A percentile compares a stretch with the other conserved stretches of the same genome.
phyloP scores from a whole-genome alignment of 805 yeast genomes.

The Yarrowia sp. region DNA sequence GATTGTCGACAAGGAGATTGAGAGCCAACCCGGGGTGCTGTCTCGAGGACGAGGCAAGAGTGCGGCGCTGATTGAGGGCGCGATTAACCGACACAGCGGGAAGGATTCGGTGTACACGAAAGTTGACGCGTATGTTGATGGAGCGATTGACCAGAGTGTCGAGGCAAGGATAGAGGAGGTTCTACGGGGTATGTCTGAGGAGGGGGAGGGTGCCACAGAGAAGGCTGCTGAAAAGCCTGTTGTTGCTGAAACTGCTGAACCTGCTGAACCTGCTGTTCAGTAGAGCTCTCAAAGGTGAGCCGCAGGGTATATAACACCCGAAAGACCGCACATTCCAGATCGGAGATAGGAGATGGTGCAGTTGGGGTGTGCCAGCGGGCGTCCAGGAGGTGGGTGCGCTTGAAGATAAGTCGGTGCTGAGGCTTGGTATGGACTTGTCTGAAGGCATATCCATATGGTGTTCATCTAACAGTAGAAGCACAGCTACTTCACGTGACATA shows the following conservation, averaged over 20 bases:
- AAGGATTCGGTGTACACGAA: slow-evolving; percentile 30
- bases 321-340: too few species aligned
- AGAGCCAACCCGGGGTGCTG: slow-evolving; percentile 32
- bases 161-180: slow-evolving; percentile 22
- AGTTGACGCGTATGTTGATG: slow-evolving; percentile 26
- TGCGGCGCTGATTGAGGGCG: slow-evolving; percentile 34
- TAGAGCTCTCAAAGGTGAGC: too few species aligned
- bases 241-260: background rate
- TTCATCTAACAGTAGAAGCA: too few species aligned
- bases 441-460: too few species aligned
- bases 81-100: slow-evolving; percentile 29
- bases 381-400: too few species aligned
- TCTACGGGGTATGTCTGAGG: background rate
- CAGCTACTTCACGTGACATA: too few species aligned
- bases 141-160: slow-evolving; percentile 26
- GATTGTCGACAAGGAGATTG: slow-evolving; percentile 33
- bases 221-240: background rate
- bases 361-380: too few species aligned
- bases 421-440: too few species aligned
- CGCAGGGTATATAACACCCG: too few species aligned
- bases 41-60: slow-evolving; percentile 33
- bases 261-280: too few species aligned
- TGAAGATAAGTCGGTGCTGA: too few species aligned
- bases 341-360: too few species aligned
- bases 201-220: background rate